Conservation (phyloP, 805 yeast species). For the Candida nonsorbophila region DNA sequence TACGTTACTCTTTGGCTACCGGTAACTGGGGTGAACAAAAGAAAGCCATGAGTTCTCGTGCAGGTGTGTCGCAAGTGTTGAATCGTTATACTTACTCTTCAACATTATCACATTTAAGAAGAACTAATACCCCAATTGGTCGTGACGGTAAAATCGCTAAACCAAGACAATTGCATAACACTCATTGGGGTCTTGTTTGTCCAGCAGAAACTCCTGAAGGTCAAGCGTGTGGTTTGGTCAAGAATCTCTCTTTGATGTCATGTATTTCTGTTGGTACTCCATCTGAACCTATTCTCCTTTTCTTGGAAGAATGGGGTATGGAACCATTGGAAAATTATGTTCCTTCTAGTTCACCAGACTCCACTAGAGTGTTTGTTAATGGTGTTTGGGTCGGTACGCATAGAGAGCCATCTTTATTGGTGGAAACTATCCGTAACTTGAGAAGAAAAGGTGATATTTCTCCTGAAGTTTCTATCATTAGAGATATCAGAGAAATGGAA, state of each 20-base stretch:
- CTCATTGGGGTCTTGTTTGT: slow-evolving; percentile 99
- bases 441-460: slow-evolving; percentile 94
- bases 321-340: slow-evolving; percentile 95
- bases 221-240: slow-evolving; percentile 99
- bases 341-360: slow-evolving; percentile 85
- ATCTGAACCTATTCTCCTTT: slow-evolving; percentile 89
- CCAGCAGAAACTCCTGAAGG: slow-evolving; percentile 99
- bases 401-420: slow-evolving; percentile 89
- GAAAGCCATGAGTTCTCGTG: slow-evolving; percentile 97
- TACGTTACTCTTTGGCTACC: slow-evolving; percentile 95
- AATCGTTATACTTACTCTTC: slow-evolving; percentile 98
- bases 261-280: slow-evolving; percentile 97
- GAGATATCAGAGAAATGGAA: slow-evolving; percentile 96
- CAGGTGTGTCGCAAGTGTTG: slow-evolving; percentile 98
- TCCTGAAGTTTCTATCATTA: slow-evolving; percentile 92
- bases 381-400: slow-evolving; percentile 99
- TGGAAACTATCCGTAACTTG: slow-evolving; percentile 82
- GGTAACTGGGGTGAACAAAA: slow-evolving; percentile 99
- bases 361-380: slow-evolving; percentile 91
- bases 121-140: slow-evolving; percentile 99
- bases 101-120: slow-evolving; percentile 96
- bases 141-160: slow-evolving; percentile 98
- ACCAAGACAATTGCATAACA: slow-evolving; percentile 98
- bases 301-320: slow-evolving; percentile 98
- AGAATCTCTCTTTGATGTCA: slow-evolving; percentile 92